A percentile compares a stretch with the other conserved stretches of the same genome.
Evolutionary conservation across 148 eudicot genomes (phyloP).

Genomic region (Rhododendron ovatum): DNA sequence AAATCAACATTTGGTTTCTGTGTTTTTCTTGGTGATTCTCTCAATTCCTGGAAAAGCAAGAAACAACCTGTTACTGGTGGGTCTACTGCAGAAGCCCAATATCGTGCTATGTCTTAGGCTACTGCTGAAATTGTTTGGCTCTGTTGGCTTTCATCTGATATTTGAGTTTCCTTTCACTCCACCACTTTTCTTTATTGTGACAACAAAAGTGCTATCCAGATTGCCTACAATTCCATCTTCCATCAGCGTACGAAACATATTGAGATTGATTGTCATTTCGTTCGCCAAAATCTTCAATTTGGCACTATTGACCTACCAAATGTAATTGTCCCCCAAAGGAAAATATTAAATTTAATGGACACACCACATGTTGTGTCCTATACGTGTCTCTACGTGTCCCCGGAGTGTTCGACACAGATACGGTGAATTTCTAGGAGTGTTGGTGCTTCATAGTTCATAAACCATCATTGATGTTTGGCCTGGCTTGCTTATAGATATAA

Average conservation of each 20-base stretch:
- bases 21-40: background rate
- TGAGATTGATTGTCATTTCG: background rate
- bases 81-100: background rate
- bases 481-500: background rate
- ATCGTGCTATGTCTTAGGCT: background rate
- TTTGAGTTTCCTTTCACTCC: background rate
- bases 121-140: background rate
- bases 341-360: background rate
- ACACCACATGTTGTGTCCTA: background rate
- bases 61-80: background rate
- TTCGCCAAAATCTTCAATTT: background rate
- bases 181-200: background rate
- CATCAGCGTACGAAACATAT: background rate
- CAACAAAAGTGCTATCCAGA: background rate
- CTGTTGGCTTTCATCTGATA: background rate
- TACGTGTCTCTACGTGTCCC: background rate
- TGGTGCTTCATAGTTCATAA: background rate
- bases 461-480: background rate
- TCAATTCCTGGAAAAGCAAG: background rate
- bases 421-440: background rate
- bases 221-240: background rate
- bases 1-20: background rate
- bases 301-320: background rate
- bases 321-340: background rate
- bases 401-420: background rate